Conservation (phyloP, 805 yeast genomes). For the Saccharomycopsis sp. region DNA sequence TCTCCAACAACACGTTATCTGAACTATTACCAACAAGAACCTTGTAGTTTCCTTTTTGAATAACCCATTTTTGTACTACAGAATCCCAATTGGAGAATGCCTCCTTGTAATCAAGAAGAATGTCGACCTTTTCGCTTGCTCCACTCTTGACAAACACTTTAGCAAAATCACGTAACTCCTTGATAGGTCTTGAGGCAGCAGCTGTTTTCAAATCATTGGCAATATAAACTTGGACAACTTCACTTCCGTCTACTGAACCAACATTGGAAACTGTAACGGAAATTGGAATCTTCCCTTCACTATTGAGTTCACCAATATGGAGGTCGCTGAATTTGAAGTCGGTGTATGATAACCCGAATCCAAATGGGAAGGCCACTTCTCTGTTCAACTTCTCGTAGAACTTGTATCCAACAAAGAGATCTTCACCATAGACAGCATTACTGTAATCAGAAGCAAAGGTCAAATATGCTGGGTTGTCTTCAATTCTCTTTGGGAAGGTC, state of each 20-base stretch:
- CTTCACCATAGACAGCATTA: conserved; percentile 55
- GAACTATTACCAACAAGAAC: conserved; percentile 36
- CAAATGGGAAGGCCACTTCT: conserved; percentile 48
- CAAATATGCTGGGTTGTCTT: conserved; percentile 52
- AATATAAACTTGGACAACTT: conserved; percentile 51
- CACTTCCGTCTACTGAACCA: conserved; percentile 44
- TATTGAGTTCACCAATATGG: conserved; percentile 24
- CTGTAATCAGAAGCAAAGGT: conserved; percentile 48
- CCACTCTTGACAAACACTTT: conserved; percentile 44
- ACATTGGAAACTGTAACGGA: conserved; percentile 41
- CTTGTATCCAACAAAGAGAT: conserved; percentile 57
- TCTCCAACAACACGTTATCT: not conserved
- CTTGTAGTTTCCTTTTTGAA: conserved; percentile 44
- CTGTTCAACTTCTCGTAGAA: conserved; percentile 47
- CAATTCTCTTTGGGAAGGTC: conserved; percentile 44
- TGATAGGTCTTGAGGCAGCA: conserved; percentile 42
- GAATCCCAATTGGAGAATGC: conserved; percentile 44
- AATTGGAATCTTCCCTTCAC: conserved; percentile 26
- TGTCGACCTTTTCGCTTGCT: not conserved
- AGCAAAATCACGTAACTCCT: conserved; percentile 54
- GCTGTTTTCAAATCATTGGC: conserved; percentile 26
- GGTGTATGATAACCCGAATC: conserved; percentile 19
- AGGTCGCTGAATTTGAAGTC: conserved; percentile 31
- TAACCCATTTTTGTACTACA: conserved; percentile 42
- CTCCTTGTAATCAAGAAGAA: not conserved